Evolutionary conservation across 768 basidiomycete species (phyloP), one percentile per base, ranked within the genome.

Genomic region (Cystobasidium onofrii): DNA sequence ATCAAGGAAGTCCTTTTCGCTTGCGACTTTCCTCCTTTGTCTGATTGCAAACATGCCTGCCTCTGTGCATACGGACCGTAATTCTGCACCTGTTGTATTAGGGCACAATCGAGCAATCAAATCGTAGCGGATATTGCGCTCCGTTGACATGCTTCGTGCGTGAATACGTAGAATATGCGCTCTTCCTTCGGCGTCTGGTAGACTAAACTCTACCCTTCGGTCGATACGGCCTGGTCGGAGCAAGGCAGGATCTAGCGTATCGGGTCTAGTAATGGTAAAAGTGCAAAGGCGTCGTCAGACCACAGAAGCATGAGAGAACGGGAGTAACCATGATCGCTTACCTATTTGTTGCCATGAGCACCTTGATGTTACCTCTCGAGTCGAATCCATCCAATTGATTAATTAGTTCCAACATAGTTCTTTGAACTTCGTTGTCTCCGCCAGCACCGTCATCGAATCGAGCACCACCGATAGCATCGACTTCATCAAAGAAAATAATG

Each of bases 31-130:
- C 82, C 96, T 85, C 78, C 96, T 85, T 55, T 92, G 90, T 74
- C 96, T 90, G 80, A 99, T 99, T 1, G 96, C 95, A 82, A 95
- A 99, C 96, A 99, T 98, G n/a, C 96, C 96, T 61, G 96, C 96
- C 86, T 99, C 95, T 10, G 95, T 99, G 18, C 94, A 93, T 9
- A 99, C 96, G 29, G 91, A 92, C 60, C 94, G 88, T 73, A 99
- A 82, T 82, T 99, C 96, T n/a, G 96, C 96, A 74, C 96, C 96
- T 13, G 96, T 97, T 17, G 96, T 94, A 81, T 96, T 96, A 25
- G 96, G 96, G 81, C 96, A 99, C 73, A 99, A 82, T 43, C 96
- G 88, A 13, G 94, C 94, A 80, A 99, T 94, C 54, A 99, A 87
- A 80, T 97, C 94, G 81, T 93, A 99, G 62, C 96, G 91, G 79